Evolutionary conservation across 106 monocot species (phyloP), one percentile per base, ranked within the genome.

Genomic region (Chionographis japonica): DNA sequence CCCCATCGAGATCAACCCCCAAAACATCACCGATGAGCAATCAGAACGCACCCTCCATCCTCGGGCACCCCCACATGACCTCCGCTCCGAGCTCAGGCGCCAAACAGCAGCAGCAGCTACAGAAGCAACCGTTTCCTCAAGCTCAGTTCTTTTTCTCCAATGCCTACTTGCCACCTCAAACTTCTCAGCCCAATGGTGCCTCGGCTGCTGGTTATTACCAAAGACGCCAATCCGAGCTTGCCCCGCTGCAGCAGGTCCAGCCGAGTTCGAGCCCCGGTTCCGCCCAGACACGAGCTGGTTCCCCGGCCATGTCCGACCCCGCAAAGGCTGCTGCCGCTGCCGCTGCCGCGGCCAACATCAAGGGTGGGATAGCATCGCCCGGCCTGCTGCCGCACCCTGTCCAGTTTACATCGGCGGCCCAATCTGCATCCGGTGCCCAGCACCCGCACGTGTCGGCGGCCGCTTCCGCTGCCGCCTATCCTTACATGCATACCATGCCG

Each of bases 131-230:
- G 2, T 81, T 64, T 13, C 73, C 72, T 13, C 85, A 81, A 75
- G 57, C 70, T 12, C 82, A 79, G 43, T 27, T 79, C 16, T 79
- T 86, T 76, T 82, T 82, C 68, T 66, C 79, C 39, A 72, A 79
- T 38, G 40, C 78, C 3, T 86, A 79, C 56, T 73, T 74, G 36
- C 80, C 62, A 37, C 14, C 67, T 3, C 77, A 69, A 42, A 58
- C 67, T 13, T 16, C 52, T n/a, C 68, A 69, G 40, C 5, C 74
- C 37, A 54, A 54, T 43, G 69, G 54, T 0, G 37, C 52, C 40
- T 51, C 68, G 27, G 63, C 61, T 0, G 74, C 71, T 2, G 63
- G 20, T 38, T 69, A 79, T 38, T 64, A 75, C 37, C 76, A 77
- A 7, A 64, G 54, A 43, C 77, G 60, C 16, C 72, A 42, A 13